Percentiles rank a stretch among this genome's conserved stretches.
Evolutionary conservation across 345 rosid genomes (phyloP).

Genomic region (Pelargonium nanum): DNA sequence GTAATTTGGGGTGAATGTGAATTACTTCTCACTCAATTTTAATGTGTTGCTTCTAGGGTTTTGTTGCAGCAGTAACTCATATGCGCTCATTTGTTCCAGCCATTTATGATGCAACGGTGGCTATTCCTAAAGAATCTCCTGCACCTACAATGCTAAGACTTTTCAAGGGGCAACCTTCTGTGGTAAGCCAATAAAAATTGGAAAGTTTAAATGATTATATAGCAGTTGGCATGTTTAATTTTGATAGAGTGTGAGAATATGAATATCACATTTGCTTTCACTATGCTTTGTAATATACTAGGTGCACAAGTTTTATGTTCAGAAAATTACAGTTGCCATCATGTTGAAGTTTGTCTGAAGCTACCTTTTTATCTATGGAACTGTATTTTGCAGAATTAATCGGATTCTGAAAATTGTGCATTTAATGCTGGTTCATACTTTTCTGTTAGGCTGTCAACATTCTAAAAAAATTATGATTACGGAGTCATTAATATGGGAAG

Average conservation of each 20-base stretch:
- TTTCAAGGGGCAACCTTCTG: conserved; percentile 75
- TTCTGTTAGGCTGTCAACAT: no score
- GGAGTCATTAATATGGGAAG: not conserved
- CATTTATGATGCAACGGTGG: conserved; percentile 77
- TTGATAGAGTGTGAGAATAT: not conserved
- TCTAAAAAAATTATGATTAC: no score
- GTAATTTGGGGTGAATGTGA: not conserved
- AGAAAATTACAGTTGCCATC: not conserved
- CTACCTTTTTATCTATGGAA: not conserved
- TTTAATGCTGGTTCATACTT: not conserved
- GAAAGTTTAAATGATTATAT: not conserved
- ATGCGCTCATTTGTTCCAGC: conserved; percentile 95
- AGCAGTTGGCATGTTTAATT: not conserved
- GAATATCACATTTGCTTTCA: not conserved
- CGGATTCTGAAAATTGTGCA: conserved; percentile 6
- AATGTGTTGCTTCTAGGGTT: conserved; percentile 52
- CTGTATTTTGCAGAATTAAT: not conserved
- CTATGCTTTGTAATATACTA: not conserved
- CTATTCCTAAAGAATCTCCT: conserved; percentile 62
- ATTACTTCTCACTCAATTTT: not conserved
- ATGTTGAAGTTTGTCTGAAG: not conserved
- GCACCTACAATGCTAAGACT: conserved; percentile 80
- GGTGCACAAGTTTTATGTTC: not conserved
- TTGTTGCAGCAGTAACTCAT: conserved; percentile 84
- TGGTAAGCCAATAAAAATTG: conserved; percentile 41